Evolutionary conservation across 495 filamentous ascomycete species (phyloP), one percentile per base, ranked within the genome.

Genomic region (Lophium mytilinum): DNA sequence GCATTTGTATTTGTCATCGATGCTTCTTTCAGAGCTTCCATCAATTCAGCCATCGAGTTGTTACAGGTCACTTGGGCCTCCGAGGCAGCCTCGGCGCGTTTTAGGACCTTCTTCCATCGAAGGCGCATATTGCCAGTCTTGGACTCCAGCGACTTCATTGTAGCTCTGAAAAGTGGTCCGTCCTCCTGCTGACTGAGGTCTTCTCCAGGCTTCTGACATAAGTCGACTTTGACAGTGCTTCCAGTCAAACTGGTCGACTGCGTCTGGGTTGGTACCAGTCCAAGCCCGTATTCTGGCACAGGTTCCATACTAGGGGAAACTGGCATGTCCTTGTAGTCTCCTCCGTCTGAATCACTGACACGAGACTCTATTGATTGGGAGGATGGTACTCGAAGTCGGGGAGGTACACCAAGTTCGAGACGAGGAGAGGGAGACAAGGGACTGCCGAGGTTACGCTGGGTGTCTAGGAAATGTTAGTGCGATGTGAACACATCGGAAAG

Each of bases 21-120:
- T 3, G 89, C 88, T 61, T 97, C 93, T 50, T 83, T 80, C 42
- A 99, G 76, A 14, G 90, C 84, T n/a, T 90, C 86, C 71, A 94
- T 85, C 69, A 99, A 94, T 1, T 77, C 83, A 17, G 78, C 70
- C 57, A 94, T 82, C 14, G 91, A 87, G 15, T 90, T 86, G 67
- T 97, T 97, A 70, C 88, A 93, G 47, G 82, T 78, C 1, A 73
- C 71, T 70, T 96, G 94, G 1, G 92, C 85, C 57, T 81, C 74
- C 56, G 91, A 81, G 3, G 89, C 89, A 11, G 88, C 83, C 64
- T 97, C 93, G 33, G 92, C 94, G 60, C 86, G 87, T 62, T 90
- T 92, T 42, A 97, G 74, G 10, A 99, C 84, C 61, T 95, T 95
- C 71, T 99, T 99, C 81, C 96, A 97, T 63, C 89, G 86, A 24